Conservation (phyloP, 225 moss, liverwort and hornwort species). For the Bryum argenteum region DNA sequence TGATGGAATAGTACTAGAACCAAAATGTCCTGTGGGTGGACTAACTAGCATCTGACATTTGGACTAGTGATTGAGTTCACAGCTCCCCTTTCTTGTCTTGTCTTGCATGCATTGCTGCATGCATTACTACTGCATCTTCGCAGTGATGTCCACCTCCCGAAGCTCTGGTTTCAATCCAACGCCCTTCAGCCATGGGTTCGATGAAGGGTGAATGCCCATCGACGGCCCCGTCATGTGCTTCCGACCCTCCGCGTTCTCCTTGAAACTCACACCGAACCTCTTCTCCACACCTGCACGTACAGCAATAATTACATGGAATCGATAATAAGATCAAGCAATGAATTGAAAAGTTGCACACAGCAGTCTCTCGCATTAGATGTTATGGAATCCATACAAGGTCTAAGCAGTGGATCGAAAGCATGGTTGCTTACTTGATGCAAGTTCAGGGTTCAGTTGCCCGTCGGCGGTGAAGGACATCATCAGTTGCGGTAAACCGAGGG, state of each 20-base stretch:
- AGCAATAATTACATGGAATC: no score
- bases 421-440: conserved; percentile 43
- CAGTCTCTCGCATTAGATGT: no score
- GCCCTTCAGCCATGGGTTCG: conserved; percentile 56
- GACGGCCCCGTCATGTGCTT: conserved; percentile 60
- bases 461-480: conserved; percentile 83
- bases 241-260: conserved; percentile 53
- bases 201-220: conserved; percentile 52
- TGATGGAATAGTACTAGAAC: conserved; percentile 17
- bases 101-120: not conserved
- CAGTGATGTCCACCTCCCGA: conserved; percentile 52
- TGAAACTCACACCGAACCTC: conserved; percentile 49
- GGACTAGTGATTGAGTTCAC: conserved; percentile 34
- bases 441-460: conserved; percentile 62
- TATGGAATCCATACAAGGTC: no score
- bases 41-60: conserved; percentile 30
- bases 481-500: conserved; percentile 72
- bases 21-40: conserved; percentile 41
- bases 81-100: conserved; percentile 27
- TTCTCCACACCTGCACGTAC: conserved; percentile 56
- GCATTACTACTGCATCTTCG: conserved; percentile 25
- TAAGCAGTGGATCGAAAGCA: no score
- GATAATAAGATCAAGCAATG: no score
- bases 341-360: no score
- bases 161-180: conserved; percentile 51